Evolutionary conservation across 805 yeast genomes (phyloP), one percentile per base, ranked within the genome.

Genomic region (Cyberlindnera saturnus): DNA sequence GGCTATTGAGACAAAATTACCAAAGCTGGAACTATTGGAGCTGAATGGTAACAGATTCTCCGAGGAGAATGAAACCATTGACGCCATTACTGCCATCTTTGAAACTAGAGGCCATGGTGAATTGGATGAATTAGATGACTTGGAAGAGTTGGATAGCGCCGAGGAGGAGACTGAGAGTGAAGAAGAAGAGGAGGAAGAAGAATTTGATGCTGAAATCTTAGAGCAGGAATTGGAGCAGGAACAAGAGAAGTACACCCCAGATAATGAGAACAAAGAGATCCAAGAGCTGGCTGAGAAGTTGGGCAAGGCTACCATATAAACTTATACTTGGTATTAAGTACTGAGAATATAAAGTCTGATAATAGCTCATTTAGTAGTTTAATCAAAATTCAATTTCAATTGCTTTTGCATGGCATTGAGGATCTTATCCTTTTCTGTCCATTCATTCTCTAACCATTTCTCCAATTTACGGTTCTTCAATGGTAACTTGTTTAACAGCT

Each of bases 21-120:
- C 84, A 34, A 68, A 70, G 17, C 71, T 93, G 60, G 69, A 77
- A 58, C 41, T 59, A 9, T 71, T 93, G 51, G 98, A 93, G 70
- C 74, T 93, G 51, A 91, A 93, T 60, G 99, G 99, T 60, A 93
- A 93, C 67, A 73, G 86, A 60, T 84, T 93, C 56, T 86, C 86
- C 40, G 98, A 93, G 63, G 98, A 91, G 51, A 79, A 86, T 34
- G 84, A 79, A 46, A 69, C 74, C 17, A 63, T 93, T 43, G 85
- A 79, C 42, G 64, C 67, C 41, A 77, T 91, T 50, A 71, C 63
- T 38, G 77, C 70, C 17, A 62, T 81, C 15, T 88, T 91, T 53
- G 86, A 77, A 44, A 75, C 71, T 33, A 78, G 88, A 57, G 93
- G 90, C 0, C 64, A 69, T 44, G 96, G 95, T 48, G 91, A 84